Base-by-base conservation (phyloP, 306 rosid species). In the Nissolia schottii region DNA sequence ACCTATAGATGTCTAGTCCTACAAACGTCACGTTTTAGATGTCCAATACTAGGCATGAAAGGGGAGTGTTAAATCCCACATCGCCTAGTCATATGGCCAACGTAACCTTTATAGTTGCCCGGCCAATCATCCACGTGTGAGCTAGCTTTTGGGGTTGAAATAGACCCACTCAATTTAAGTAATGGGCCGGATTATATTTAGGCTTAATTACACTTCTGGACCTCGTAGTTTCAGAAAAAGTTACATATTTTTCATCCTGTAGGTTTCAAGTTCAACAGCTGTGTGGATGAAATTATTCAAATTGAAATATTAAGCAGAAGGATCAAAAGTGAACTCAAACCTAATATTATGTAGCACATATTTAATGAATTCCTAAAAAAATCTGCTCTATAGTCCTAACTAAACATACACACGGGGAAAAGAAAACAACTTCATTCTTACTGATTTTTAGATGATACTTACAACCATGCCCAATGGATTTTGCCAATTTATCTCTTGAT, bases 401-500 rank as follows among this genome's bases (percentile, higher is more conserved):
- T 60, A 34, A 75, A 43, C 57, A 48, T 59, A 77, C 56, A 35
- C 43, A 54, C n/a, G 54, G 56, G 51, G 74, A 66, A 69, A 72
- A 61, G 69, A 43, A 80, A 61, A 83, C 61, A 80, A 55, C 27
- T 67, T 41, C 56, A 66, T 18, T 71, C 38, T 60, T 76, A 72
- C 55, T 54, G 76, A 45, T 35, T 50, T 74, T 53, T 54, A 60
- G 67, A 73, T 59, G 87, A 84, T 78, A 94, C 97, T 89, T 91
- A 94, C 98, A 70, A 89, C 97, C 98, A 94, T 91, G 83, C 98
- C 98, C 71, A 94, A 78, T 40, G 98, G 97, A 79, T 94, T 94
- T 73, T 89, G 85, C 92, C 88, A 83, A 67, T 94, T 94, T 76
- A 94, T 94, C 86, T 94, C 98, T 81, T 69, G 95, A 51, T 94